Base-by-base conservation (phyloP, 2,329 filamentous ascomycete genomes). In the Atkinsonella hypoxylon region DNA sequence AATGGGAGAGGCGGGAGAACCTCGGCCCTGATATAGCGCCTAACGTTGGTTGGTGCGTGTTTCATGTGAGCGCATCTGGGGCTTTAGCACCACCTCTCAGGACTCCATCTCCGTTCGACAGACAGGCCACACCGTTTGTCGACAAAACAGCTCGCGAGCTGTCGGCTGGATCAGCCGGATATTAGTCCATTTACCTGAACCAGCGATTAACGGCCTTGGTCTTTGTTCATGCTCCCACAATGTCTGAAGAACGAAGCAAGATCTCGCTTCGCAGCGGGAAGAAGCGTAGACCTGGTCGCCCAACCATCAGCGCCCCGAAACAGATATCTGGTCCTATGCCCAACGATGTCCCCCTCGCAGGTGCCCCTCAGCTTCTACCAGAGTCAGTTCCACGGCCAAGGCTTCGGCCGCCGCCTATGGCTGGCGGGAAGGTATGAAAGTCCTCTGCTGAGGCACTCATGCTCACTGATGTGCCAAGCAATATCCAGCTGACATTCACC, bases 201-300 rank as follows among this genome's bases (percentile, higher is more conserved):
- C 26, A 26, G 4, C 26, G 26, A 26, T 26, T 8, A 5, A 26
- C 38, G 40, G 12, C 17, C 34, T 13, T 30, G 32, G 30, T 41
- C 17, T 41, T 11, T 20, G 13, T 26, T 31, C 38, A 41, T 36
- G 26, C 38, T 51, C 52, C 45, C 62, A 61, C 51, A 58, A 83
- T 83, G 79, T 81, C 79, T 13, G 79, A 83, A 57, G 78, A 81
- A 58, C 72, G 74, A 57, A 75, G 72, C 64, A 80, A 77, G 65
- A 78, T 81, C 57, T 84, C 81, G 52, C 73, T 85, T 51, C 74
- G 81, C 39, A 82, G 73, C 63, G 78, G 77, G 30, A 64, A 70
- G 51, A 83, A 82, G 66, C 71, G 80, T 59, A 41, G 52, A 47
- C 52, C 52, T 22, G 39, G 39, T 38, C 76, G 79, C n/a, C 78